phyloP scores from a whole-genome alignment of 1,139 yeast species.

The Meyerozyma sp. region DNA sequence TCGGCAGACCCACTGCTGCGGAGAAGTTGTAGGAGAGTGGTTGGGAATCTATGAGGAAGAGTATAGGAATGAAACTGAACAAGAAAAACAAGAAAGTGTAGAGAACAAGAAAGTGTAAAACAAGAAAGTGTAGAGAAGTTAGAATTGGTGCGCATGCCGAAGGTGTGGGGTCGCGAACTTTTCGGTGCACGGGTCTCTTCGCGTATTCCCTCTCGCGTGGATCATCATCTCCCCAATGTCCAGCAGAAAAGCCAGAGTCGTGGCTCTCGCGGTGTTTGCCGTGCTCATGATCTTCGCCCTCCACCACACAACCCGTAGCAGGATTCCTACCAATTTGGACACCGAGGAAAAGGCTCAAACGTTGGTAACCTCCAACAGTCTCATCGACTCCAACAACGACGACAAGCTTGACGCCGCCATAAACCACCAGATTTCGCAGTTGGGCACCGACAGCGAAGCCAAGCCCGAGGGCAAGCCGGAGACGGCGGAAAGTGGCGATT shows the following conservation, averaged over 20 bases:
- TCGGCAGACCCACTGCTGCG: slow-evolving; percentile 42
- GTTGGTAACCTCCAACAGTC: slow-evolving; percentile 8
- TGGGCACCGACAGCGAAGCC: slow-evolving; percentile 8
- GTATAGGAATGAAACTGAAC: neutral
- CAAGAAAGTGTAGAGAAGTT: no score
- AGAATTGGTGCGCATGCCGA: no score
- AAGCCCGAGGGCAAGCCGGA: neutral
- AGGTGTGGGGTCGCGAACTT: no score
- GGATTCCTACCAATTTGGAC: neutral
- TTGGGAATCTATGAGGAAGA: neutral
- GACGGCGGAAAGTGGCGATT: slow-evolving; percentile 23
- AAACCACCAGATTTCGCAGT: slow-evolving; percentile 32
- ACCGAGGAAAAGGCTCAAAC: neutral
- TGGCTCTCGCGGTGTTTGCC: neutral
- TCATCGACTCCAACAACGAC: slow-evolving; percentile 31
- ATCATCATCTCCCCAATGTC: neutral
- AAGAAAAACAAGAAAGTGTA: no score
- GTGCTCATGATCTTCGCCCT: neutral
- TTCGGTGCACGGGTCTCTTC: no score
- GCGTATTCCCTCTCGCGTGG: neutral
- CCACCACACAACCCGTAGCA: neutral
- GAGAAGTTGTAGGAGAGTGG: slow-evolving; percentile 32
- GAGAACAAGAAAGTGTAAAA: no score
- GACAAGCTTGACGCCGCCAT: slow-evolving; percentile 37
- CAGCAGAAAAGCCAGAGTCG: neutral